A percentile compares a stretch with the other conserved stretches of the same genome.
Evolutionary conservation across 2,329 filamentous ascomycete species (phyloP).

Genomic region (Talaromyces verruculosus): DNA sequence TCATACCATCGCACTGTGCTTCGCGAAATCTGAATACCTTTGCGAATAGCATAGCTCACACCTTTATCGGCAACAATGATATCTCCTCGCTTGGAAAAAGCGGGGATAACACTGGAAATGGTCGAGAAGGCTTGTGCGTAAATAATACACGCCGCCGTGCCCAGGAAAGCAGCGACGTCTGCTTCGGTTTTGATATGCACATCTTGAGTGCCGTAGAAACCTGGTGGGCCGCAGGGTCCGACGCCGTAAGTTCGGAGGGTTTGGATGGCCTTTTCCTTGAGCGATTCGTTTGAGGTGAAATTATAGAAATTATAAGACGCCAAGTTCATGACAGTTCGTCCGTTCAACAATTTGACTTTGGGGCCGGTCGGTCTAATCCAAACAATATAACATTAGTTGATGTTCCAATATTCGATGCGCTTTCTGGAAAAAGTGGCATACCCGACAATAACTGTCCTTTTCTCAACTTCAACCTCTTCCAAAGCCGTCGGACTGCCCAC

Average conservation of each 20-base stretch:
- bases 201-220: conserved; percentile 98
- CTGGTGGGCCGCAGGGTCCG: conserved; percentile 91
- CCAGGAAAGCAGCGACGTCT: conserved; percentile 86
- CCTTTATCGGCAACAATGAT: conserved; percentile 94
- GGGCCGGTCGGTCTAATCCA: conserved; percentile 73
- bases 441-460: conserved; percentile 83
- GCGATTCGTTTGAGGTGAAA: conserved; percentile 84
- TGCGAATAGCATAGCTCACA: conserved; percentile 90
- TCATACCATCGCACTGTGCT: conserved; percentile 93
- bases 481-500: conserved; percentile 71
- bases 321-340: conserved; percentile 87
- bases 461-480: conserved; percentile 81
- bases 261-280: conserved; percentile 93
- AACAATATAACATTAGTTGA: background rate
- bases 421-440: conserved; percentile 43
- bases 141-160: conserved; percentile 84
- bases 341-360: conserved; percentile 82
- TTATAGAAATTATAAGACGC: conserved; percentile 98
- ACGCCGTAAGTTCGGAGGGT: conserved; percentile 94
- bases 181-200: conserved; percentile 96
- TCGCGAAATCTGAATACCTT: conserved; percentile 87
- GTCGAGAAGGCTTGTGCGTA: conserved; percentile 97
- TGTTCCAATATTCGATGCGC: background rate
- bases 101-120: conserved; percentile 93
- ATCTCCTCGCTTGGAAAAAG: conserved; percentile 95